phyloP scores from a whole-genome alignment of 345 rosid genomes.

The Eucalyptus grandis region DNA sequence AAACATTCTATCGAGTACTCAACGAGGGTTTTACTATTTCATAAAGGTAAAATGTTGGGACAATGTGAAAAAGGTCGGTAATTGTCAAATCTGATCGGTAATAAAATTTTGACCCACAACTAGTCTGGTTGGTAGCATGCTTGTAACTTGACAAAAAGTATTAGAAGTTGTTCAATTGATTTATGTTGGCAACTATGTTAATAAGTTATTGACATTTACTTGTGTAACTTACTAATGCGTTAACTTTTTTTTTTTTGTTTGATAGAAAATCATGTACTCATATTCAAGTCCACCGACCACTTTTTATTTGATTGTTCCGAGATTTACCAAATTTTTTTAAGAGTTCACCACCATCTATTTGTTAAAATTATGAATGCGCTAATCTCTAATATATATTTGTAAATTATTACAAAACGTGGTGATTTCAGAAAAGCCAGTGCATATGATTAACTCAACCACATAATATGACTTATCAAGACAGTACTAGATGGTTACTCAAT shows the following conservation, averaged over 20 bases:
- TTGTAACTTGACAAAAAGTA: not conserved
- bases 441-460: no score
- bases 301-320: not conserved
- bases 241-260: not conserved
- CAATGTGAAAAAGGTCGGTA: not conserved
- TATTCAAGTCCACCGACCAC: not conserved
- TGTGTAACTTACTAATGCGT: not conserved
- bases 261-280: not conserved
- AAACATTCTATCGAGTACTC: fast-evolving
- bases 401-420: not conserved
- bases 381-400: not conserved
- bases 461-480: not conserved
- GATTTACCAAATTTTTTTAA: not conserved
- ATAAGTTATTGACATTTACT: not conserved
- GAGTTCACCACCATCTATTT: not conserved
- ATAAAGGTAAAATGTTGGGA: not conserved
- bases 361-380: not conserved
- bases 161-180: not conserved
- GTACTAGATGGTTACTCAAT: not conserved
- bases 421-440: not conserved
- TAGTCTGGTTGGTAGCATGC: not conserved
- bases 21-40: not conserved
- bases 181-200: not conserved
- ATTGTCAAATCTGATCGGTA: not conserved
- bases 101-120: not conserved